These are phyloP conservation scores for Pleurotus sapidus DNA, from an alignment of 768 basidiomycete genomes.

Conservation along the genomic window DNA sequence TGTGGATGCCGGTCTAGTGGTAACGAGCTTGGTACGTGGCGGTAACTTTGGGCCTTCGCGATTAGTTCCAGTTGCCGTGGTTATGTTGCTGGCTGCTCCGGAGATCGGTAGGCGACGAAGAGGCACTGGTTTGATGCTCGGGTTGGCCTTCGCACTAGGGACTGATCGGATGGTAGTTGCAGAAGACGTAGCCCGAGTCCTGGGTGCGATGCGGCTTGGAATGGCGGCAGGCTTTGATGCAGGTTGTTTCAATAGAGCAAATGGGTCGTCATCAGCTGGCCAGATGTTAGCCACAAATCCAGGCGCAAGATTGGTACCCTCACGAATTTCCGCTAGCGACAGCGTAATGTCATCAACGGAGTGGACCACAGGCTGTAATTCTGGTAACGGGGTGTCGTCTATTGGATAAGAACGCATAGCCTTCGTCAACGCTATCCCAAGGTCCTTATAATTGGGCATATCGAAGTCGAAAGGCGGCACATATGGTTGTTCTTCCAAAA, in stretches of 20 bases:
- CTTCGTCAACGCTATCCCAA: constrained; percentile 33
- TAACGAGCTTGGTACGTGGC: no score
- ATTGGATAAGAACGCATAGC: constrained; percentile 28
- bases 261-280: constrained; percentile 25
- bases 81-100: neutral
- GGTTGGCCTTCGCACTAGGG: neutral
- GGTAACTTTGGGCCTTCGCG: neutral
- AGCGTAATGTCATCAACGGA: constrained; percentile 20
- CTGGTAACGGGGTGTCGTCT: constrained; percentile 22
- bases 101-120: neutral
- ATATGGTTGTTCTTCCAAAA: constrained; percentile 35
- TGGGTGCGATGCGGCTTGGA: neutral
- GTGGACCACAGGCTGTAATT: constrained; percentile 24
- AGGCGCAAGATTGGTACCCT: constrained; percentile 13
- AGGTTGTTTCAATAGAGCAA: neutral
- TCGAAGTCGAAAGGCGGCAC: constrained; percentile 43
- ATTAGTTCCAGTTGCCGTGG: neutral
- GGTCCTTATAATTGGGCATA: constrained; percentile 38
- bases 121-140: neutral
- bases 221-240: neutral
- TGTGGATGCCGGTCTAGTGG: neutral
- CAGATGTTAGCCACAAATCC: neutral
- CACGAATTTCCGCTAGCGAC: constrained; percentile 26
- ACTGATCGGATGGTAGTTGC: neutral
- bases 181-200: neutral